Evolutionary conservation across 2,329 filamentous ascomycete genomes (phyloP), one percentile per base, ranked within the genome.

Genomic region (Alternaria incomplexa): DNA sequence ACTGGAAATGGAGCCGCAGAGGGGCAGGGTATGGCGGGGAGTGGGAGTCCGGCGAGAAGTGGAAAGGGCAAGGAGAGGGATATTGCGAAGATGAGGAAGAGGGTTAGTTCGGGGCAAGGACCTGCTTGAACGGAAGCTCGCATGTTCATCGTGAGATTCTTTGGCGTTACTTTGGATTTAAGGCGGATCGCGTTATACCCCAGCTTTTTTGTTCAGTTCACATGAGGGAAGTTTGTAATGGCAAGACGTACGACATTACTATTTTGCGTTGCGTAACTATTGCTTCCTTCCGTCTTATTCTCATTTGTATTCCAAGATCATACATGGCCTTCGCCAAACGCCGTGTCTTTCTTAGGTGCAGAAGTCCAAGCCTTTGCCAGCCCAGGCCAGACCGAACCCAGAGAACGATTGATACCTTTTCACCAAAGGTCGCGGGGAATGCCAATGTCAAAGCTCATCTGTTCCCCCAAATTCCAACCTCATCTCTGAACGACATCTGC

Each of bases 41-140:
- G 53, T 55, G 56, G 26, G 11, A 70, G 66, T 64, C 67, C 67
- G 4, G 66, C 55, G 44, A 61, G 66, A 45, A 66, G 66, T 43
- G 65, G 45, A 4, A 72, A 65, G 56, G 64, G 51, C 2, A 71
- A 65, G 20, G 69, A 65, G 58, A 72, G 40, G 61, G 63, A 64
- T 40, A 67, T 48, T 55, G 55, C 48, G 32, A 64, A 56, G 61
- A 59, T 56, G 63, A 65, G 30, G 61, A 64, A 63, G 60, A 63
- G 69, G 32, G 55, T 60, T 40, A 63, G 62, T 53, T 54, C 4
- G 11, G 58, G 57, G n/a, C 59, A 50, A 57, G 22, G n/a, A 17
- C 32, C 48, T 52, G 48, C 13, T n/a, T 58, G 43, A 59, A 25
- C 17, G 46, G 48, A 30, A 15, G 17, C 0, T n/a, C 5, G 13